Base-by-base conservation (phyloP, 1,139 yeast species). In the Wickerhamomyces sp. region DNA sequence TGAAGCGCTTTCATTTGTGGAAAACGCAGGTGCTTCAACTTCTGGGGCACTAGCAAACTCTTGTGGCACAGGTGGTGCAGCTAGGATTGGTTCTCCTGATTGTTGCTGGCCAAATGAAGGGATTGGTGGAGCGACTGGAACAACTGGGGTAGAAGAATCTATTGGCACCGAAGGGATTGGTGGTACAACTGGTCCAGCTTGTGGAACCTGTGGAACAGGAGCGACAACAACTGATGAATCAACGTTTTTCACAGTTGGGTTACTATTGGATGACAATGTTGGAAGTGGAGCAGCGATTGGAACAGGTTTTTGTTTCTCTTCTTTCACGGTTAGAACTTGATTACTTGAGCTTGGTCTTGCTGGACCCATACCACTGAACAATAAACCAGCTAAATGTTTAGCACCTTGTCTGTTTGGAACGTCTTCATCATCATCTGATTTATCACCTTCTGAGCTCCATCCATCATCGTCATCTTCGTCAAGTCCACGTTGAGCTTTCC, bases 11-110 rank as follows among this genome's bases (percentile, higher is more conserved):
- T n/a, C n/a, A n/a, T n/a, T n/a, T n/a, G n/a, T n/a, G n/a, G n/a
- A n/a, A n/a, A n/a, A n/a, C n/a, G n/a, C n/a, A n/a, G n/a, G n/a
- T n/a, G n/a, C n/a, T n/a, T n/a, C n/a, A n/a, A n/a, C 33, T 57
- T 57, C 31, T 57, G 42, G 19, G 57, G 49, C 55, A 12, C 26
- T 27, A 25, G 62, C 63, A 57, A 65, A 64, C 55, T 30, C 36
- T 10, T 38, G 38, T 15, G 55, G 28, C 23, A 53, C 38, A 33
- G 57, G 41, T 37, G 60, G 32, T 29, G 49, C 23, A 39, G 50
- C 28, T 26, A 42, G 25, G 32, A 48, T 38, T 19, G 14, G 25
- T 17, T n/a, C 40, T n/a, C n/a, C n/a, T n/a, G 23, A 11, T 36
- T 22, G 23, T 16, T 11, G 40, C 33, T 23, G 35, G 31, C 18